A percentile compares a stretch with the other conserved stretches of the same genome.
Conservation (phyloP, 768 basidiomycete species). For the Rhizopogon sp. region DNA sequence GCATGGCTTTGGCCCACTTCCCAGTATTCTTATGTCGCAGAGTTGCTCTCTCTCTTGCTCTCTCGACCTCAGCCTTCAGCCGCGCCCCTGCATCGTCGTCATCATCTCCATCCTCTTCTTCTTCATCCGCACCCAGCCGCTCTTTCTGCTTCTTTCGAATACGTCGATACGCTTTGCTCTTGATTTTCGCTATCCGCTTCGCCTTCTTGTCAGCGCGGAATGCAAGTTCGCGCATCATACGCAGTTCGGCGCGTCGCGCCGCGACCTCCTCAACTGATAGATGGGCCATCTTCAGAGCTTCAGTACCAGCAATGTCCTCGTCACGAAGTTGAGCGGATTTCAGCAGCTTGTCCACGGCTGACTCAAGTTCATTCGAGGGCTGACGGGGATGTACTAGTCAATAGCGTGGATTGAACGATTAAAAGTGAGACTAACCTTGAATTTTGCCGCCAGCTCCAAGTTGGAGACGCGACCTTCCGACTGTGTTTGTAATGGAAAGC, state of each 20-base stretch:
- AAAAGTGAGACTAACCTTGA: conserved; percentile 51
- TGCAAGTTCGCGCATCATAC: conserved; percentile 87
- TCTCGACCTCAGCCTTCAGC: conserved; percentile 68
- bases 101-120: conserved; percentile 45
- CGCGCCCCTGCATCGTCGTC: conserved; percentile 42
- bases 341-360: conserved; percentile 75
- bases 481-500: conserved; percentile 77
- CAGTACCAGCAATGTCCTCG: conserved; percentile 69
- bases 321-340: conserved; percentile 80
- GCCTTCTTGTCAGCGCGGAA: conserved; percentile 92
- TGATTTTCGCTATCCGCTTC: conserved; percentile 89
- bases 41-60: conserved; percentile 88
- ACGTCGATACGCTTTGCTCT: conserved; percentile 88
- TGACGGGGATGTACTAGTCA: conserved; percentile 21
- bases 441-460: conserved; percentile 74
- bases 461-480: conserved; percentile 55
- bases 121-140: conserved; percentile 45
- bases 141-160: conserved; percentile 77
- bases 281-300: conserved; percentile 80
- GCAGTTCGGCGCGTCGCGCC: conserved; percentile 73
- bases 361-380: conserved; percentile 85
- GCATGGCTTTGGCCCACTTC: conserved; percentile 82
- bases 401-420: neutral
- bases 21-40: conserved; percentile 83
- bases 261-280: conserved; percentile 84